These are phyloP conservation scores for Guillardia theta DNA, from an alignment of 78 protist genomes.

Conservation along the genomic window DNA sequence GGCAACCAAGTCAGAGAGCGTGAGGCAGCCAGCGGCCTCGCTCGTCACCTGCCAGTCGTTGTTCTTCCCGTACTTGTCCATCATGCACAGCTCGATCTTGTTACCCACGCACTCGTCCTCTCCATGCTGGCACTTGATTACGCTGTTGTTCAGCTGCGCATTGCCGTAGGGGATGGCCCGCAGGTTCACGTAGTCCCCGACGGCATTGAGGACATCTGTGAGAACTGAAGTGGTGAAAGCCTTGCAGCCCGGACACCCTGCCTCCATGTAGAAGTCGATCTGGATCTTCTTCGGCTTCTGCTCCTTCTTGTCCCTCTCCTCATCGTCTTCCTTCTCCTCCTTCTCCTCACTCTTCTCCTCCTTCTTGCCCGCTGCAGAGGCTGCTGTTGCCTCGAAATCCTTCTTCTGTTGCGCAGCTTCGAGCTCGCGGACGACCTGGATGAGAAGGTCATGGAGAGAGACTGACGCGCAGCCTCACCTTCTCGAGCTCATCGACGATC, in stretches of 20 bases:
- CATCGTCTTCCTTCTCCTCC: too few relatives aligned
- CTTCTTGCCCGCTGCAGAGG: too few relatives aligned
- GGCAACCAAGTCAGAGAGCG: too few relatives aligned
- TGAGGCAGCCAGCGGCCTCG: too few relatives aligned
- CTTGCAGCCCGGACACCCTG: background rate
- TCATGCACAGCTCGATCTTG: constrained; percentile 15
- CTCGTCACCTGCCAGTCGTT: background rate
- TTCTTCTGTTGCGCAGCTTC: background rate
- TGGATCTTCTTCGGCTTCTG: background rate
- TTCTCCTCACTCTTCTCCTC: too few relatives aligned
- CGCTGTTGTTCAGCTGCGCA: background rate
- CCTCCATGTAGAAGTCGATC: background rate
- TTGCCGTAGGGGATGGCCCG: constrained; percentile 16
- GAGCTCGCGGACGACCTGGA: too few relatives aligned
- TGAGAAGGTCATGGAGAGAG: too few relatives aligned
- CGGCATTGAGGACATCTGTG: background rate
- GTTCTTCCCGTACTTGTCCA: background rate
- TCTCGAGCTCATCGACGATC: background rate
- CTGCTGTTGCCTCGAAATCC: background rate
- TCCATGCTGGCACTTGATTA: background rate
- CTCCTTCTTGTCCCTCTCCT: too few relatives aligned
- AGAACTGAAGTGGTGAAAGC: background rate
- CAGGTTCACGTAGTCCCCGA: background rate
- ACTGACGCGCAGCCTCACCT: too few relatives aligned
- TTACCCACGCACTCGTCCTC: background rate